A percentile compares a stretch with the other conserved stretches of the same genome.
These are phyloP conservation scores for Sporisorium scitamineum DNA, from an alignment of 1,284 basidiomycete species.

Conservation along the genomic window DNA sequence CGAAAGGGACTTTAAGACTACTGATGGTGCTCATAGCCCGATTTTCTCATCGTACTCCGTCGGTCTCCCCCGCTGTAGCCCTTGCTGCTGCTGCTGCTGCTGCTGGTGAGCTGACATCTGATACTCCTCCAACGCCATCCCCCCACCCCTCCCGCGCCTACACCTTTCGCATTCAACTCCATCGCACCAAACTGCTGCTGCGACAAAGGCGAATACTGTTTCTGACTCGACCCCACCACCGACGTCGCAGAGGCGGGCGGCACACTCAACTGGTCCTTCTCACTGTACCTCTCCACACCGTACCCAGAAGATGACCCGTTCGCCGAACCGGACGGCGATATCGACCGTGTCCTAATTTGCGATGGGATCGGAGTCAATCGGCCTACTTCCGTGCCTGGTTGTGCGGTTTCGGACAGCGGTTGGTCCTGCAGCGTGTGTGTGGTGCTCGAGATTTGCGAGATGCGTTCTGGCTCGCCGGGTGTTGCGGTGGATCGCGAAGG, in stretches of 20 bases:
- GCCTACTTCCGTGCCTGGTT: conserved; percentile 2
- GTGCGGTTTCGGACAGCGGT: conserved; percentile 56
- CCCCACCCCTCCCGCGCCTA: neutral
- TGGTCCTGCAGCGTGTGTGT: conserved; percentile 59
- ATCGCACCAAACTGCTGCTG: conserved; percentile 8
- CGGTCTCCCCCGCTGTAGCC: neutral
- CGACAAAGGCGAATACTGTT: neutral
- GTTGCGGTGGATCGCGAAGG: neutral
- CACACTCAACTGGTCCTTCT: conserved; percentile 22
- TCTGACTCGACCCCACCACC: neutral
- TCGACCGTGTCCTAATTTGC: neutral
- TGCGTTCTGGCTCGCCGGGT: conserved; percentile 22
- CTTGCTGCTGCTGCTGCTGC: too few relatives aligned
- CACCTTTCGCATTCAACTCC: neutral
- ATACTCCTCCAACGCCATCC: neutral
- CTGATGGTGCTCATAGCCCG: neutral
- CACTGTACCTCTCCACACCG: conserved; percentile 16
- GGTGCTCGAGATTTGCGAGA: conserved; percentile 49
- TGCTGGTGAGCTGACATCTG: neutral
- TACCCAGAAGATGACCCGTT: neutral
- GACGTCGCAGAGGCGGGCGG: neutral
- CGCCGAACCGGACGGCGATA: neutral
- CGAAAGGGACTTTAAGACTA: too few relatives aligned
- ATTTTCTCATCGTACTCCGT: neutral
- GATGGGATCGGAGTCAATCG: conserved; percentile 13